Evolutionary conservation across 2,329 filamentous ascomycete genomes (phyloP), one percentile per base, ranked within the genome.

Genomic region (Pseudogymnoascus sp.): DNA sequence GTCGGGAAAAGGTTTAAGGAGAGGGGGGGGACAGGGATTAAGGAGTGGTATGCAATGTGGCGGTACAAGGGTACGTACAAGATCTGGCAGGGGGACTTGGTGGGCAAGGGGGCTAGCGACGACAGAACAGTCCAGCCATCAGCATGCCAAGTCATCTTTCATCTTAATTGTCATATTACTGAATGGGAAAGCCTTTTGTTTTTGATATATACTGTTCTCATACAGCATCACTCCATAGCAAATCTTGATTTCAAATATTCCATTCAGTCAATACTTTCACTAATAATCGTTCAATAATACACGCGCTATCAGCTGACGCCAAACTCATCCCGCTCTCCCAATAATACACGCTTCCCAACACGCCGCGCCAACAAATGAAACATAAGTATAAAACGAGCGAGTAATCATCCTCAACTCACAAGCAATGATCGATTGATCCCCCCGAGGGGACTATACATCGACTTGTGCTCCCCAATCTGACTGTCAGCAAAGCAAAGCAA

Each of bases 271-370:
- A 57, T 57, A 34, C 10, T 11, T 34, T 57, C 51, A 57, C 29
- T 57, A 57, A 57, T 36, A 57, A 57, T 57, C 51, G 11, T 57
- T 57, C 51, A 57, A 57, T 57, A 57, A 57, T 57, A 57, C 51
- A 57, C 29, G 51, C 51, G 51, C 51, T 57, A 8, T 36, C 29
- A 57, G 51, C 51, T 7, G 51, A 57, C 51, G 29, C 51, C 51
- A 57, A 3, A 54, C 23, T 54, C 47, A 54, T 21, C 51, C 51
- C 51, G 16, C 29, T 57, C 29, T 57, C 51, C 51, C 51, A 57
- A 34, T 36, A 57, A 57, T 34, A 11, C 51, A 57, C 29, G 51
- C 29, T 57, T 57, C 51, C 51, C n/a, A 36, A 16, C 51, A 21
- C 51, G 10, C 29, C 51, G 16, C 29, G 51, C 51, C 51, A 57